Conservation (phyloP, 352 stramenopile species). For the Blastocystis sp. region DNA sequence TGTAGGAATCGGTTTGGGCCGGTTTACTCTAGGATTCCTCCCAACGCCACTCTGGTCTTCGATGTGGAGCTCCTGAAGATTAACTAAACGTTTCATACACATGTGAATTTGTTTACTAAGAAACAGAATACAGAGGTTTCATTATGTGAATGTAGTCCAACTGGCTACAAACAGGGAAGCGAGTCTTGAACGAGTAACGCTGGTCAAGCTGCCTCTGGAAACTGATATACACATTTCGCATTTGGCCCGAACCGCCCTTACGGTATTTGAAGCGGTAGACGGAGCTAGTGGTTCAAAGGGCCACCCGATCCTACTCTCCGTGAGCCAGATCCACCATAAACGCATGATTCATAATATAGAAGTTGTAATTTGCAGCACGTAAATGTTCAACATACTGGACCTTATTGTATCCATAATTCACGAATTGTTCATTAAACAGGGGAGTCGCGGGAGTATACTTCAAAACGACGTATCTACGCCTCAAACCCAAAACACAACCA, state of each 20-base stretch:
- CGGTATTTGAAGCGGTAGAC: background rate
- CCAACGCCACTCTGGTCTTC: conserved; percentile 61
- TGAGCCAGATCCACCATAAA: conserved; percentile 48
- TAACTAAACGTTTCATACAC: conserved; percentile 26
- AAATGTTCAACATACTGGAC: conserved; percentile 55
- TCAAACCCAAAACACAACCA: background rate
- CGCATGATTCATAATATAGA: conserved; percentile 46
- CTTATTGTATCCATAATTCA: conserved; percentile 56
- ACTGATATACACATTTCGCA: background rate
- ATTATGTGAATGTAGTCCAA: background rate
- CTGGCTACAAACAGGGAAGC: background rate
- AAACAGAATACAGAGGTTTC: background rate
- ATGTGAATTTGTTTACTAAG: background rate
- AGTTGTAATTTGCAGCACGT: conserved; percentile 17
- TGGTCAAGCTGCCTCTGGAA: background rate
- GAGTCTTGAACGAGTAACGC: background rate
- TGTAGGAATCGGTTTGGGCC: background rate
- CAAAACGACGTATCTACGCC: conserved; percentile 1
- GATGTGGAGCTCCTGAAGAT: conserved; percentile 61
- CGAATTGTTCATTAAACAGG: conserved; percentile 46
- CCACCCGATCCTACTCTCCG: background rate
- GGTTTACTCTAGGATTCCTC: conserved; percentile 59
- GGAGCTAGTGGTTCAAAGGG: background rate
- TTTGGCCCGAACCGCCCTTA: background rate
- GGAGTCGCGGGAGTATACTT: background rate